Evolutionary conservation across 805 yeast genomes (phyloP), one percentile per base, ranked within the genome.

Genomic region (Kuraishia borneana): DNA sequence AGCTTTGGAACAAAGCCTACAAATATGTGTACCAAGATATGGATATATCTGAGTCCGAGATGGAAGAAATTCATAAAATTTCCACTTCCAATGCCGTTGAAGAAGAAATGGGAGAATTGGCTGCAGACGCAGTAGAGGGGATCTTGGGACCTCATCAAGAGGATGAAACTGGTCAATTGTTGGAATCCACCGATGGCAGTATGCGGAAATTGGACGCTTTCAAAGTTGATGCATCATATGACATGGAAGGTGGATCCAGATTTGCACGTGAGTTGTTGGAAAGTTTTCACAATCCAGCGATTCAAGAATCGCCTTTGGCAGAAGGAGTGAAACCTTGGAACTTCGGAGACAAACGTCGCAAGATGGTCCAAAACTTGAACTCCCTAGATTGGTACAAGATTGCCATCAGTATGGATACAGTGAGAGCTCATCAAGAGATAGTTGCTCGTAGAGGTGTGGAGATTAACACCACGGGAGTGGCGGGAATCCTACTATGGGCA

Each of bases 371-470:
- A 2, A 69, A 71, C 41, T 60, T 88, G 48, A 82, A 83, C 52
- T 45, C 53, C 16, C 51, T 89, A 18, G 63, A 68, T 3, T 88
- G 96, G 95, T 60, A 72, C 32, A 84, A 88, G 49, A 68, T 83
- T 29, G 82, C 92, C 0, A 77, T 80, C 2, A 74, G 72, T 43
- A 63, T 88, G 31, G 77, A 75, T 41, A 68, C 79, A 13, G 6
- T 6, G 16, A 61, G 80, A 47, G 76, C 96, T 0, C 97, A 88
- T 49, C 95, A 82, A 39, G 83, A 82, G 3, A 83, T 89, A 35
- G 82, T 85, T 13, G 84, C 89, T 13, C 65, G 97, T 41, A 64
- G 76, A 37, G 87, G 87, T 0, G 57, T 73, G 2, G 61, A 60
- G 17, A 64, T 68, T 32, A 64, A 74, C 0, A 60, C 64, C 17